These are phyloP conservation scores for Beauveria asiatica DNA, from an alignment of 2,329 filamentous ascomycete genomes.

Conservation along the genomic window DNA sequence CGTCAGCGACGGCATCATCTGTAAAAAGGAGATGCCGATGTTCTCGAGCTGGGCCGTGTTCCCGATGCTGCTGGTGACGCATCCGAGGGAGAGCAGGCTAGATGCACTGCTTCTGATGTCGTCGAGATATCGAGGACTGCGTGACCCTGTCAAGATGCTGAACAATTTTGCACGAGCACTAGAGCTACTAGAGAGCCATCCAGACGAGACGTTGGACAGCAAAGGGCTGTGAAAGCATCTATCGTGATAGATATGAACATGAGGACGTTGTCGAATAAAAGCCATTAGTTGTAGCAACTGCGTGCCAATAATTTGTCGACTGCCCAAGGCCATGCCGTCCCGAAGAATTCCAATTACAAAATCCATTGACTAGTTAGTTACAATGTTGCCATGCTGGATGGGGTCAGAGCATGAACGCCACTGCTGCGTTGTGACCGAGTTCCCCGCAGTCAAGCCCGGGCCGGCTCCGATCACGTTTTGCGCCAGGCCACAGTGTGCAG, in stretches of 20 bases:
- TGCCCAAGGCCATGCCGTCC: too few relatives aligned
- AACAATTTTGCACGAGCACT: neutral
- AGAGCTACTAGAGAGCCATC: neutral
- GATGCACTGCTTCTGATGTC: slow-evolving; percentile 2
- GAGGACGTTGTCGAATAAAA: too few relatives aligned
- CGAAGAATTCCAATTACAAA: neutral
- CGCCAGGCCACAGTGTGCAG: neutral
- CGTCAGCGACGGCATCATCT: neutral
- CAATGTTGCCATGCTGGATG: neutral
- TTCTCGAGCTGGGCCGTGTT: slow-evolving; percentile 1
- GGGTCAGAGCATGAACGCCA: neutral
- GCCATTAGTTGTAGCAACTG: too few relatives aligned
- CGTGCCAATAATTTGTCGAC: too few relatives aligned
- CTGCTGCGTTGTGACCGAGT: neutral
- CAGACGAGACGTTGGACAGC: neutral
- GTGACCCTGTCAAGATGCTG: neutral
- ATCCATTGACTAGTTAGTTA: neutral
- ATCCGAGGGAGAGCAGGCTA: neutral
- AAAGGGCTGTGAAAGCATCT: neutral
- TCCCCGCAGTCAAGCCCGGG: slow-evolving; percentile 1
- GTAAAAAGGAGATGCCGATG: neutral
- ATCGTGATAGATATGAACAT: too few relatives aligned
- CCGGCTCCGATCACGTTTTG: slow-evolving; percentile 7
- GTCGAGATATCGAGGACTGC: neutral
- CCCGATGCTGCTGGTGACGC: neutral